Percentiles rank a stretch among this genome's conserved stretches.
phyloP scores from a whole-genome alignment of 2,329 filamentous ascomycete genomes.

The Coniochaeta ligniaria region DNA sequence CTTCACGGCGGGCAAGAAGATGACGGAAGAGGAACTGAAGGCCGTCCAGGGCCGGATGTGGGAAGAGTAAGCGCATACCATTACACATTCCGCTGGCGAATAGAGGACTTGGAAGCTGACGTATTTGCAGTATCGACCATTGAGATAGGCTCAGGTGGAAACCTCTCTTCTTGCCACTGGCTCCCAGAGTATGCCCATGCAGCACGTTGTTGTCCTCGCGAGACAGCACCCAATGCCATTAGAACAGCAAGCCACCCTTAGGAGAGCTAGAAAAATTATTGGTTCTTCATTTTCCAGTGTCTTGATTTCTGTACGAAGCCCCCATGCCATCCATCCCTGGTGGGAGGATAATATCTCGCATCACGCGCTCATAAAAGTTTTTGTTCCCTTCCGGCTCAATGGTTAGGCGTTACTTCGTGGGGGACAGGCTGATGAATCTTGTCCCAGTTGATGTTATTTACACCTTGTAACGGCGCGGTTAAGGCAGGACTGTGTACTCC shows the following conservation, averaged over 20 bases:
- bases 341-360: background rate
- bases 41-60: conserved; percentile 85
- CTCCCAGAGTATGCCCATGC: background rate
- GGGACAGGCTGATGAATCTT: background rate
- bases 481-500: background rate
- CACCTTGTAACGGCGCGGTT: background rate
- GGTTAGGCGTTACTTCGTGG: background rate
- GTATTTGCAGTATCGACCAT: conserved; percentile 18
- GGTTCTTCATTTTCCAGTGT: background rate
- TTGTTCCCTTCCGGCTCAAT: background rate
- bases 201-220: background rate
- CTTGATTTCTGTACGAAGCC: background rate
- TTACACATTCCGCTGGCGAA: conserved; percentile 8
- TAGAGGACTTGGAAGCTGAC: conserved; percentile 17
- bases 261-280: background rate
- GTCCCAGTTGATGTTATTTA: background rate
- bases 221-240: background rate
- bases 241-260: background rate
- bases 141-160: conserved; percentile 3
- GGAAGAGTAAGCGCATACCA: conserved; percentile 59
- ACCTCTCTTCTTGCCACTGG: background rate
- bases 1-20: conserved; percentile 82
- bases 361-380: background rate
- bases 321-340: background rate
- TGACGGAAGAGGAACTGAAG: conserved; percentile 78